Evolutionary conservation across 2,329 filamentous ascomycete genomes (phyloP), one percentile per base, ranked within the genome.

Genomic region (Hymenoscyphus scutula): DNA sequence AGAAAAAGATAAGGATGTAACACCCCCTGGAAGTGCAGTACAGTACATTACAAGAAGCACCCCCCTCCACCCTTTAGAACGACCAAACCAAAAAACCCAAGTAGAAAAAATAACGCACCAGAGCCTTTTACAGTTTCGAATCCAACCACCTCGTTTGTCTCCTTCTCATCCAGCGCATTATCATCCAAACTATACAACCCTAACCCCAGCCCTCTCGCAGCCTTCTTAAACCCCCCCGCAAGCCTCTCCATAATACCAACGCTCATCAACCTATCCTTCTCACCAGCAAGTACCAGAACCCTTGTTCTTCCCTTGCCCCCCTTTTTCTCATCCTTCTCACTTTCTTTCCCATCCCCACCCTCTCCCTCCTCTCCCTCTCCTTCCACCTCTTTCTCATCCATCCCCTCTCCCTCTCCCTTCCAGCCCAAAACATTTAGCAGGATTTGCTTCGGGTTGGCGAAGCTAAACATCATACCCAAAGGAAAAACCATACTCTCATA

Each of bases 401-500:
- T n/a, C 30, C 60, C 48, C 6, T 62, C 60, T 7, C 67, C 70
- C 27, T 54, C 55, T 3, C 10, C 10, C 25, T 51, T 27, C 56
- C 61, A 65, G 3, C 63, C 63, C 3, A 62, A 2, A 37, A 63
- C 54, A 56, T 27, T 57, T 23, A 63, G 60, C 1, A 77, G 56
- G 0, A 79, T 72, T 51, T 75, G 74, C 23, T 66, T 58, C 1
- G 72, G 72, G 25, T 73, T 73, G 25, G 76, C 73, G 63, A 78
- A 76, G 19, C 69, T 67, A 10, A 68, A 66, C 48, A 79, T 73
- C 60, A 76, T 74, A 17, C 75, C 74, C 34, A 77, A 61, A 5
- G 78, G 75, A 77, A 77, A 80, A 41, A 74, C 67, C 72, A 79
- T 76, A 34, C 73, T 77, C 62, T 80, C 78, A 64, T 77, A 80